phyloP scores from a whole-genome alignment of 768 basidiomycete genomes.

The Hypholoma fasciculare region DNA sequence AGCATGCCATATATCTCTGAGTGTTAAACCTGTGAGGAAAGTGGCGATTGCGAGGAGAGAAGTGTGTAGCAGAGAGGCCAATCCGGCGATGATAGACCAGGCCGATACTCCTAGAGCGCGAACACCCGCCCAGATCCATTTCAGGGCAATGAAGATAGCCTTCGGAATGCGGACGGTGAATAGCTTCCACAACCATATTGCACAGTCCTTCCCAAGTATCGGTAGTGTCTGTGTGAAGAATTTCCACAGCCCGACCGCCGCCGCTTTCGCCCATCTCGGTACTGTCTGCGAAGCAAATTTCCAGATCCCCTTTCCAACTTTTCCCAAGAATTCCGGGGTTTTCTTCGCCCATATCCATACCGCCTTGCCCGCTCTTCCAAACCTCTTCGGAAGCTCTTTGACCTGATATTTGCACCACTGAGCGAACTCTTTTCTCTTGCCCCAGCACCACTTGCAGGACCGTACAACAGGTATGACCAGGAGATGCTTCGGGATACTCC shows the following conservation, averaged over 20 bases:
- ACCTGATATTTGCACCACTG: background rate
- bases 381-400: too few species aligned
- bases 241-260: too few species aligned
- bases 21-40: background rate
- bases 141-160: background rate
- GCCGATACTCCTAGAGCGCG: background rate
- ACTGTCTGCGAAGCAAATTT: background rate
- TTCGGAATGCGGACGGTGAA: background rate
- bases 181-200: background rate
- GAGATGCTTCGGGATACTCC: constrained; percentile 7
- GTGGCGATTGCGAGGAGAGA: background rate
- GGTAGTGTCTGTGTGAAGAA: too few species aligned
- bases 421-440: background rate
- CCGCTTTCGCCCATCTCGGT: too few species aligned
- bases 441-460: background rate
- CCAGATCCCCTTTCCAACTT: too few species aligned
- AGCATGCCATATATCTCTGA: constrained; percentile 5
- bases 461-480: background rate
- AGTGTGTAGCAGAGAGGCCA: background rate
- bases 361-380: too few species aligned
- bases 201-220: too few species aligned
- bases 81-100: background rate
- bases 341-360: too few species aligned
- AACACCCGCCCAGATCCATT: background rate
- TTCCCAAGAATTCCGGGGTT: too few species aligned